These are phyloP conservation scores for Pleomassaria siparia DNA, from an alignment of 2,329 filamentous ascomycete genomes.

Conservation along the genomic window DNA sequence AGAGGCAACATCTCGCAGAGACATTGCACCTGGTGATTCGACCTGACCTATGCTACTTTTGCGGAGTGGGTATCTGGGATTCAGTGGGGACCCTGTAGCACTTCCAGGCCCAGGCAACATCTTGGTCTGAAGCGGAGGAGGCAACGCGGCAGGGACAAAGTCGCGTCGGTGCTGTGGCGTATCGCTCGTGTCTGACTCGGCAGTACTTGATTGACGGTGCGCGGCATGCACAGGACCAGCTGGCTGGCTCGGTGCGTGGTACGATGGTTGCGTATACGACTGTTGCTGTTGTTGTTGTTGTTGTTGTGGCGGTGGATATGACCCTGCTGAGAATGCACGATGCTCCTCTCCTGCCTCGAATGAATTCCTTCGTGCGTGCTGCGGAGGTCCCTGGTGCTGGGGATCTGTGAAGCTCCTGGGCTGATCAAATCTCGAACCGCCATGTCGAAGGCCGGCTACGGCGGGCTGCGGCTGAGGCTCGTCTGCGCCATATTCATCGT, in stretches of 20 bases:
- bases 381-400: constrained; percentile 28
- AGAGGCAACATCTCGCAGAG: constrained; percentile 29
- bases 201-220: constrained; percentile 25
- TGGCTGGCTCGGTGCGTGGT: constrained; percentile 13
- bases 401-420: constrained; percentile 47
- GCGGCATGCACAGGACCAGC: constrained; percentile 7
- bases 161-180: constrained; percentile 48
- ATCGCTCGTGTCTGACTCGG: constrained; percentile 35
- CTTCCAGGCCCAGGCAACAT: constrained; percentile 42
- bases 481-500: constrained; percentile 58
- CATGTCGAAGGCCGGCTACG: constrained; percentile 49
- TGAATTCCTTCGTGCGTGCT: constrained; percentile 47
- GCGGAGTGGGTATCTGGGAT: constrained; percentile 57
- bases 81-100: constrained; percentile 29
- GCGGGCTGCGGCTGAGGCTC: constrained; percentile 44
- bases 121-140: constrained; percentile 51
- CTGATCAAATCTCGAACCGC: constrained; percentile 31
- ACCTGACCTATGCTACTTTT: constrained; percentile 62
- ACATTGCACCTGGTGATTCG: constrained; percentile 24
- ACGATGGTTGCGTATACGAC: constrained; percentile 13
- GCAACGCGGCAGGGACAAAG: constrained; percentile 56
- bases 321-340: constrained; percentile 49
- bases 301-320: too few species aligned
- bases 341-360: constrained; percentile 59
- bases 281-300: constrained; percentile 19